These are phyloP conservation scores for Tetrapyrgos nigripes DNA, from an alignment of 1,284 basidiomycete genomes.

Conservation along the genomic window DNA sequence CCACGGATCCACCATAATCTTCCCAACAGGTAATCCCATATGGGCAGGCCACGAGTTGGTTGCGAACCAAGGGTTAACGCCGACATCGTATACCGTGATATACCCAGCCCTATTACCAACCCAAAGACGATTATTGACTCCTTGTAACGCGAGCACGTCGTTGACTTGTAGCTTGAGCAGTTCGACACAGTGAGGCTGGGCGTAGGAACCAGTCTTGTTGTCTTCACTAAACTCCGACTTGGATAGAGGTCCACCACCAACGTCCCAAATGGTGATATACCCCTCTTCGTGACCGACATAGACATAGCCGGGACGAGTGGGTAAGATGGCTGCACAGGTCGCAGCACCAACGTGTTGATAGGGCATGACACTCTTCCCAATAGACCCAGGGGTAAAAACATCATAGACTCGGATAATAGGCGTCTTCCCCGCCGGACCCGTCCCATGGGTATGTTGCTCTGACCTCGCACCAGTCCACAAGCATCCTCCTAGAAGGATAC, in stretches of 20 bases:
- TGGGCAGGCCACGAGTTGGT: constrained; percentile 94
- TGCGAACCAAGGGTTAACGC: constrained; percentile 78
- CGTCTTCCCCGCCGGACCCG: constrained; percentile 46
- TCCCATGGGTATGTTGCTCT: constrained; percentile 45
- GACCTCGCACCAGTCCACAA: constrained; percentile 81
- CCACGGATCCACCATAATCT: constrained; percentile 74
- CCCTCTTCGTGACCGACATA: constrained; percentile 97
- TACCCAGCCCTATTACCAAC: constrained; percentile 82
- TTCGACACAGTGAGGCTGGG: constrained; percentile 65
- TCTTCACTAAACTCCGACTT: not conserved
- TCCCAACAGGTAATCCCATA: constrained; percentile 76
- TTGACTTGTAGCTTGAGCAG: constrained; percentile 81
- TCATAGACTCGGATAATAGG: constrained; percentile 86
- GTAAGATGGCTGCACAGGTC: constrained; percentile 81
- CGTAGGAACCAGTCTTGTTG: constrained; percentile 42
- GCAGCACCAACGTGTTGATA: constrained; percentile 79
- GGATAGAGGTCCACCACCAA: constrained; percentile 28
- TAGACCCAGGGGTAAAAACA: constrained; percentile 58
- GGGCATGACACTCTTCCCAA: constrained; percentile 55
- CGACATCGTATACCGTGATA: constrained; percentile 86
- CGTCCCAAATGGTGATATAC: constrained; percentile 81
- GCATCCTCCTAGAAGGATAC: constrained; percentile 72
- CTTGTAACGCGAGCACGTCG: constrained; percentile 81
- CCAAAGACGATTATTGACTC: constrained; percentile 86
- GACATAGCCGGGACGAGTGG: constrained; percentile 68